Conservation (phyloP, 2,329 filamentous ascomycete genomes). For the Aspergillus sojae region DNA sequence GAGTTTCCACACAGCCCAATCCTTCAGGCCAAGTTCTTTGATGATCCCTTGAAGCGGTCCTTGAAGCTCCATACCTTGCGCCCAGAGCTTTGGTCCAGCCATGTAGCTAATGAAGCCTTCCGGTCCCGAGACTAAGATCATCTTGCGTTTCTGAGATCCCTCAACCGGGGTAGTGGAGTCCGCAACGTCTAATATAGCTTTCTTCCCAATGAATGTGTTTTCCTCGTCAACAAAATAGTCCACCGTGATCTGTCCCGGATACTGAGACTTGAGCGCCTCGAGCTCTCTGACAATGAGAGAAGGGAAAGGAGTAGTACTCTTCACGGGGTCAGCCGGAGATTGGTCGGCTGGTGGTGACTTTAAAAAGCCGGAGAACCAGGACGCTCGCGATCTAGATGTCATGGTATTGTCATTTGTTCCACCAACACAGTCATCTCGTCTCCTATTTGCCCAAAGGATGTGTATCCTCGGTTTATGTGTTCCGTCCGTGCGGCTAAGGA, state of each 20-base stretch:
- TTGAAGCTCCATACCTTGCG: slow-evolving; percentile 71
- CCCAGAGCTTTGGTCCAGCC: slow-evolving; percentile 79
- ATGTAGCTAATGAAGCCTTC: slow-evolving; percentile 84
- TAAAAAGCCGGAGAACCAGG: slow-evolving; percentile 37
- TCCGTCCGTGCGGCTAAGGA: slow-evolving; percentile 45
- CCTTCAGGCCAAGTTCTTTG: slow-evolving; percentile 59
- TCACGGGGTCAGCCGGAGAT: neutral
- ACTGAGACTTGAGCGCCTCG: slow-evolving; percentile 60
- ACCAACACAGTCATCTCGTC: slow-evolving; percentile 65
- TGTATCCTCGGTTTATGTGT: slow-evolving; percentile 55
- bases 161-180: slow-evolving; percentile 25
- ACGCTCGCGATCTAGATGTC: slow-evolving; percentile 15
- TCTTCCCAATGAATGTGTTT: slow-evolving; percentile 62
- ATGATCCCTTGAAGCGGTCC: slow-evolving; percentile 73
- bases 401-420: slow-evolving; percentile 55
- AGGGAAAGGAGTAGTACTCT: slow-evolving; percentile 9
- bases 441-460: slow-evolving; percentile 81
- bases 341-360: slow-evolving; percentile 13
- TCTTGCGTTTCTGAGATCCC: slow-evolving; percentile 34
- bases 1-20: slow-evolving; percentile 63
- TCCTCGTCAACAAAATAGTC: slow-evolving; percentile 85
- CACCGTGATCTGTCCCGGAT: slow-evolving; percentile 62
- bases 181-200: slow-evolving; percentile 48
- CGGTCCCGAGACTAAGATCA: slow-evolving; percentile 86
- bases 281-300: slow-evolving; percentile 63